A percentile compares a stretch with the other conserved stretches of the same genome.
Evolutionary conservation across 257 asterid genomes (phyloP).

Genomic region (Cynanchum wilfordii): DNA sequence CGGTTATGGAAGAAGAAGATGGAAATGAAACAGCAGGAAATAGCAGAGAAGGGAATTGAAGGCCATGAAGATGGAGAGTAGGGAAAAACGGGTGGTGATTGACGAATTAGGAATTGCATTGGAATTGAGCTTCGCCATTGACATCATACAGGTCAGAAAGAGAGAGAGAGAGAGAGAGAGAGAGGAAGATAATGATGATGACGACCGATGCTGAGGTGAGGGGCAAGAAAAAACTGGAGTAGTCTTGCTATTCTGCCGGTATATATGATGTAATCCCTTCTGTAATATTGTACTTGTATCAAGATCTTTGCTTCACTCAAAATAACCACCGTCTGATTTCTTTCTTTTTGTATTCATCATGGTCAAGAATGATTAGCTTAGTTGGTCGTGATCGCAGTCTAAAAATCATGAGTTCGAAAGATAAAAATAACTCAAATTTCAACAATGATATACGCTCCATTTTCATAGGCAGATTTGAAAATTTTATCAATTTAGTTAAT

Average conservation of each 20-base stretch:
- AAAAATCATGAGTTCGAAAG: no score
- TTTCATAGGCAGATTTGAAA: no score
- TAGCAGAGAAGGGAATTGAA: not conserved
- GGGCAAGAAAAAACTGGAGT: not conserved
- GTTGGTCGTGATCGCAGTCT: no score
- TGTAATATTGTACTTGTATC: not conserved
- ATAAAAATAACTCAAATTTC: no score
- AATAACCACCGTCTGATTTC: not conserved
- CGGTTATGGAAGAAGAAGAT: not conserved
- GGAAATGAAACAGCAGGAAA: not conserved
- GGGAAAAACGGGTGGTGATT: not conserved
- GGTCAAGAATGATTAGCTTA: no score
- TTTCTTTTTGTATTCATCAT: no score
- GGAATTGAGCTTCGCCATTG: not conserved
- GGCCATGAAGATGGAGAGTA: not conserved
- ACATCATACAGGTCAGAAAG: conserved; percentile 25
- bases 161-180: conserved; percentile 26
- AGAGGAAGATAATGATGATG: not conserved
- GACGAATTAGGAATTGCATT: conserved; percentile 1
- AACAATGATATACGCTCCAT: no score
- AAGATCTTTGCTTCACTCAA: not conserved
- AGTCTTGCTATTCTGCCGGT: not conserved
- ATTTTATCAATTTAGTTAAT: no score
- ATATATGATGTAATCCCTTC: not conserved
- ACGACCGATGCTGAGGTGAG: conserved; percentile 9